These are phyloP conservation scores for Cucurbita pepo DNA, from an alignment of 306 rosid genomes.

Conservation along the genomic window DNA sequence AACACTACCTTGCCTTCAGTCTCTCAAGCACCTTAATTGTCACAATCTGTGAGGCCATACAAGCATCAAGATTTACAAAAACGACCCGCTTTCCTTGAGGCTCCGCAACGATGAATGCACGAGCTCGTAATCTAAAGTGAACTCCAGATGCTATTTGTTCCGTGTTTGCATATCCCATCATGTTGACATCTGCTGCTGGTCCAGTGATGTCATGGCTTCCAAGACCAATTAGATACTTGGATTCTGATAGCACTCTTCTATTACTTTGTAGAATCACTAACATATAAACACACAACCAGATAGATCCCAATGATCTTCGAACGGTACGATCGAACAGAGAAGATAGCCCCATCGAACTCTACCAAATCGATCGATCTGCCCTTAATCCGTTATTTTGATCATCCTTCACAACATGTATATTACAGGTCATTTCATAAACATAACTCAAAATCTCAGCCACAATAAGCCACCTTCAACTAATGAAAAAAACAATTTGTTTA, in stretches of 20 bases:
- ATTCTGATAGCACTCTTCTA: constrained; percentile 15
- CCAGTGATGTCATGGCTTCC: constrained; percentile 97
- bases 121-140: constrained; percentile 73
- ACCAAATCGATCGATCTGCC: not conserved
- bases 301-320: constrained; percentile 4
- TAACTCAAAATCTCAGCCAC: not conserved
- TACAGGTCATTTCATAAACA: not conserved
- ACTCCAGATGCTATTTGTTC: constrained; percentile 68
- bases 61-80: constrained; percentile 89
- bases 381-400: constrained; percentile 5
- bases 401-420: constrained; percentile 7
- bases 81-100: constrained; percentile 56
- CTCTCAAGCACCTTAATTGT: constrained; percentile 67
- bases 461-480: not conserved
- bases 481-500: constrained; percentile 10
- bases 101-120: constrained; percentile 64
- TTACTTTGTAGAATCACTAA: constrained; percentile 2
- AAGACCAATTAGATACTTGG: constrained; percentile 64
- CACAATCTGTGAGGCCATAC: constrained; percentile 81
- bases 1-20: constrained; percentile 57
- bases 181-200: constrained; percentile 89
- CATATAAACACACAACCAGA: constrained; percentile 15
- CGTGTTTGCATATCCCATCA: constrained; percentile 83
- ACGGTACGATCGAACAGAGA: not conserved
- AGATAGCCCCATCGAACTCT: constrained; percentile 19